Base-by-base conservation (phyloP, 139 green algal species). In the Tetradesmus lagerheimii region DNA sequence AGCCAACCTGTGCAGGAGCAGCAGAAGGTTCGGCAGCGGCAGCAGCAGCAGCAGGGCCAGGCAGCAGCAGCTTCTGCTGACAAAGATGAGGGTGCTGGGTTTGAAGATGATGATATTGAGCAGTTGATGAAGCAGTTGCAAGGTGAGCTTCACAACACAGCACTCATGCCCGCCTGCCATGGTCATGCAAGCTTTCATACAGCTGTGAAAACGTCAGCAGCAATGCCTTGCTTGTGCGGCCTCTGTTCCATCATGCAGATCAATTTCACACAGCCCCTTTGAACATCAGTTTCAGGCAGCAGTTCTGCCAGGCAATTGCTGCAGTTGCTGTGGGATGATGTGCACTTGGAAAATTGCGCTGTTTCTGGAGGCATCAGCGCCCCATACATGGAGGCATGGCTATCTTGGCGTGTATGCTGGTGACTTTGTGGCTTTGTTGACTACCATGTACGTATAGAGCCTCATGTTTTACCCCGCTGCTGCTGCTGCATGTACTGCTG, bases 71-170 rank as follows among this genome's bases (percentile, higher is more conserved):
- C 62, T 29, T 23, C 57, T 14, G 37, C 57, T 57, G 39, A 34
- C 29, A 14, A 11, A 14, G 8, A 43, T 71, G 45, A 74, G 43
- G 45, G 31, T 31, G 31, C 20, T 34, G 82, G 29, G 35, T 11
- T 78, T 16, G 34, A 87, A 16, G 2, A 57, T 0, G 82, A 87
- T 62, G 82, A 87, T 25, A 79, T 87, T 79, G 82, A 87, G 35
- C 37, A 86, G 53, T 35, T 81, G 37, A 76, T 53, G 82, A 53
- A 87, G 81, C 78, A 85, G 57, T 53, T 53, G 38, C 82, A 87
- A 31, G 82, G 82, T 87, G 57, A 35, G 82, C 67, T 78, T n/a
- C 16, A 12, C 27, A 34, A 16, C 29, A 34, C n/a, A 11, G 4
- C 14, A 39, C 23, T 25, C 67, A 37, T n/a, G n/a, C n/a, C n/a